Percentiles rank a stretch among this genome's conserved stretches.
Conservation (phyloP, 228 moss, liverwort and hornwort species). For the Sphagnum magellanicum region DNA sequence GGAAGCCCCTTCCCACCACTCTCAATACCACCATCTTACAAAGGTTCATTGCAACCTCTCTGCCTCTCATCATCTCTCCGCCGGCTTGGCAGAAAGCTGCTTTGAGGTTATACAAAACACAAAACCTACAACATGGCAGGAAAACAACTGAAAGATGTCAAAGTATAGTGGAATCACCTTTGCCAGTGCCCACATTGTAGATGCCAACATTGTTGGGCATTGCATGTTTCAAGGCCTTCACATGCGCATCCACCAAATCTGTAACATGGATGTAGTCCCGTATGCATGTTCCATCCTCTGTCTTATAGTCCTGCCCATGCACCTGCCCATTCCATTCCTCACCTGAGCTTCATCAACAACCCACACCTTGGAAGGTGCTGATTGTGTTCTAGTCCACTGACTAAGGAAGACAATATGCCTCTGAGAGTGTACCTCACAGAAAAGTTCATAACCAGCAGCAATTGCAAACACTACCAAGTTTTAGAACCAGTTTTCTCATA, state of each 20-base stretch:
- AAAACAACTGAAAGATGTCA: background rate
- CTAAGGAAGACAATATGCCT: background rate
- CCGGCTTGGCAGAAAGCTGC: too few species aligned
- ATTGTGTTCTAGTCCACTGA: background rate
- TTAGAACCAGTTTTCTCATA: too few species aligned
- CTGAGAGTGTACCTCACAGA: too few species aligned
- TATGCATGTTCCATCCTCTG: constrained; percentile 76
- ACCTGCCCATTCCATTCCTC: constrained; percentile 30
- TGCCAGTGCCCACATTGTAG: constrained; percentile 84
- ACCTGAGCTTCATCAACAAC: background rate
- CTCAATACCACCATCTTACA: too few species aligned
- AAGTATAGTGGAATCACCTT: constrained; percentile 23
- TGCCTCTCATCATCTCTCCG: too few species aligned
- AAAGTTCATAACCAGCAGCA: too few species aligned
- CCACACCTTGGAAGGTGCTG: too few species aligned
- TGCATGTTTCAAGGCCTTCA: constrained; percentile 63
- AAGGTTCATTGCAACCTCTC: too few species aligned
- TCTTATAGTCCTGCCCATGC: constrained; percentile 58
- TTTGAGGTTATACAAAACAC: too few species aligned
- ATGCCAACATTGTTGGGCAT: constrained; percentile 44
- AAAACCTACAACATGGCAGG: too few species aligned
- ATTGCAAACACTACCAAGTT: too few species aligned
- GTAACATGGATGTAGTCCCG: constrained; percentile 91
- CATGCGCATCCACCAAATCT: constrained; percentile 81
- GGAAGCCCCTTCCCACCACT: background rate